These are phyloP conservation scores for Cryphonectria parasitica DNA, from an alignment of 2,329 filamentous ascomycete genomes.

Conservation along the genomic window DNA sequence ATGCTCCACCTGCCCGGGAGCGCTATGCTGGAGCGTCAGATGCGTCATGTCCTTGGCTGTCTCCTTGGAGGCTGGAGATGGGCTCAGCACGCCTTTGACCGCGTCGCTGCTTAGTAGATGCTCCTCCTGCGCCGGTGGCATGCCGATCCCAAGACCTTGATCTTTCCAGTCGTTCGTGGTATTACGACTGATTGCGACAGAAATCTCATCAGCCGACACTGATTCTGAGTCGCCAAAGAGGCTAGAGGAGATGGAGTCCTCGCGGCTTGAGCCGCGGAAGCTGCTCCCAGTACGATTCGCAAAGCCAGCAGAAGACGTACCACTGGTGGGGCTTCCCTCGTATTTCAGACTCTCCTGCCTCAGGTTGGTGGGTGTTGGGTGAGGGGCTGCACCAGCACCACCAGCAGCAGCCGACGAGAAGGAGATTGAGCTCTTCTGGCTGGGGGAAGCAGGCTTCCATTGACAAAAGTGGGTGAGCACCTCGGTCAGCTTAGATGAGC, in stretches of 20 bases:
- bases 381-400: slow-evolving; percentile 53
- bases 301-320: slow-evolving; percentile 66
- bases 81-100: slow-evolving; percentile 53
- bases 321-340: slow-evolving; percentile 85
- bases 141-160: slow-evolving; percentile 80
- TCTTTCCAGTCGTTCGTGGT: slow-evolving; percentile 79
- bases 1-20: slow-evolving; percentile 64
- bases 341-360: slow-evolving; percentile 65
- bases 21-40: slow-evolving; percentile 65
- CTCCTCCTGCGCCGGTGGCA: slow-evolving; percentile 63
- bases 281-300: slow-evolving; percentile 72
- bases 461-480: slow-evolving; percentile 86
- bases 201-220: slow-evolving; percentile 75
- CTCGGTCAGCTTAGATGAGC: slow-evolving; percentile 86
- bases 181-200: slow-evolving; percentile 75
- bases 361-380: slow-evolving; percentile 65
- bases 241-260: slow-evolving; percentile 87
- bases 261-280: slow-evolving; percentile 78
- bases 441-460: slow-evolving; percentile 78
- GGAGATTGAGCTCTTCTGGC: slow-evolving; percentile 46
- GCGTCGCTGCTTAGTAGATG: slow-evolving; percentile 40
- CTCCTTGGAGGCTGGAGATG: slow-evolving; percentile 51
- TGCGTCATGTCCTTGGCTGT: slow-evolving; percentile 52
- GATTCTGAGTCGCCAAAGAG: slow-evolving; percentile 87
- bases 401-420: slow-evolving; percentile 37